phyloP scores from a whole-genome alignment of 78 protist genomes.

The Trichosphaerium sp. region DNA sequence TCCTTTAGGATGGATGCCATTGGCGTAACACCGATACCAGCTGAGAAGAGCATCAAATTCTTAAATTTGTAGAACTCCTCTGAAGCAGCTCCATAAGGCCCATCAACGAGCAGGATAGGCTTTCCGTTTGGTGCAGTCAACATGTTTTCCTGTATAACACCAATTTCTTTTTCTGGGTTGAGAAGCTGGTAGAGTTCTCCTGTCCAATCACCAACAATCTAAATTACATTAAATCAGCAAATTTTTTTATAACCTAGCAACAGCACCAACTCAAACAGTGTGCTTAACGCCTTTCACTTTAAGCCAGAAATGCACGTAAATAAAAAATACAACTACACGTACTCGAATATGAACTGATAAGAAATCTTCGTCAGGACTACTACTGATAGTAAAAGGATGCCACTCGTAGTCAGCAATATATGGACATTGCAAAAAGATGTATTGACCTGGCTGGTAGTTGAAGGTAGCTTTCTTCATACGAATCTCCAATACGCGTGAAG shows the following conservation, averaged over 20 bases:
- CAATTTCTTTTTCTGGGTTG: slow-evolving; percentile 42
- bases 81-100: slow-evolving; percentile 80
- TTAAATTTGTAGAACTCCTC: slow-evolving; percentile 62
- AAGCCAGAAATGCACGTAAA: background rate
- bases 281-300: too few species aligned
- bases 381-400: slow-evolving; percentile 89
- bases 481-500: slow-evolving; percentile 51
- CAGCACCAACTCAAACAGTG: too few species aligned
- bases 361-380: slow-evolving; percentile 73
- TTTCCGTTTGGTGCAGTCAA: slow-evolving; percentile 54
- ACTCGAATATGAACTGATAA: slow-evolving; percentile 64
- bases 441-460: slow-evolving; percentile 73
- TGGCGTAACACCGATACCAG: slow-evolving; percentile 92
- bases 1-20: slow-evolving; percentile 71
- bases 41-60: slow-evolving; percentile 53
- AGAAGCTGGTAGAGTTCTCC: slow-evolving; percentile 30
- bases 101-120: slow-evolving; percentile 63
- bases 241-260: too few species aligned
- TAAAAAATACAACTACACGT: background rate
- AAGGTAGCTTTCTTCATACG: slow-evolving; percentile 39
- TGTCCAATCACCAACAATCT: slow-evolving; percentile 59
- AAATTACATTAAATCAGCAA: too few species aligned
- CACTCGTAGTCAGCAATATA: slow-evolving; percentile 55
- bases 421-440: slow-evolving; percentile 71
- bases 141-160: slow-evolving; percentile 46